phyloP scores from a whole-genome alignment of 441 rosid species.

The Aleurites moluccanus region DNA sequence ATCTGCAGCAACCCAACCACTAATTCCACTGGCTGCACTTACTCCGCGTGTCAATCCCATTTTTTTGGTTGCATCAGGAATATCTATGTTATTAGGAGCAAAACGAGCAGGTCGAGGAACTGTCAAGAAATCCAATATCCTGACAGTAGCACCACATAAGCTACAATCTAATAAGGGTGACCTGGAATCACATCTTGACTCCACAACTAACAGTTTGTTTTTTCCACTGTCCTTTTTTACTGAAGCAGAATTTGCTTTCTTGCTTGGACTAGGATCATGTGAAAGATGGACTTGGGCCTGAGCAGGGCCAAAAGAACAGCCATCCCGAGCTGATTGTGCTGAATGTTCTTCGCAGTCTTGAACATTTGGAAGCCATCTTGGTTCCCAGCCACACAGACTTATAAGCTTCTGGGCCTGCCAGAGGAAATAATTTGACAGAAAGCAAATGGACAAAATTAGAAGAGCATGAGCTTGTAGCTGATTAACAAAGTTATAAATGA shows the following conservation, averaged over 20 bases:
- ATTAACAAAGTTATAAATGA: slow-evolving; percentile 1
- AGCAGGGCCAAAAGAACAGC: slow-evolving; percentile 73
- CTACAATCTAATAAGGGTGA: slow-evolving; percentile 94
- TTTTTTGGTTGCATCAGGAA: slow-evolving; percentile 86
- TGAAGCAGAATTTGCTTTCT: slow-evolving; percentile 70
- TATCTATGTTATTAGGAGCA: slow-evolving; percentile 62
- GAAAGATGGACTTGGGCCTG: slow-evolving; percentile 53
- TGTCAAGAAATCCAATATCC: slow-evolving; percentile 86
- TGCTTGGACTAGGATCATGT: slow-evolving; percentile 74
- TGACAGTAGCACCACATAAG: slow-evolving; percentile 93
- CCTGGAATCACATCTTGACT: slow-evolving; percentile 74
- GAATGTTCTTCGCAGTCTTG: slow-evolving; percentile 99
- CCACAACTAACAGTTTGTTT: slow-evolving; percentile 59
- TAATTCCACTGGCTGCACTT: slow-evolving; percentile 99
- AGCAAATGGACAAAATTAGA: background rate
- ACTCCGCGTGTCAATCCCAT: slow-evolving; percentile 82
- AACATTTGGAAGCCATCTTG: slow-evolving; percentile 94
- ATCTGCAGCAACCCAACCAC: slow-evolving; percentile 92
- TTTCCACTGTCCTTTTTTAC: slow-evolving; percentile 73
- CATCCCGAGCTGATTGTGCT: slow-evolving; percentile 96
- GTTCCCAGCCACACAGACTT: slow-evolving; percentile 99
- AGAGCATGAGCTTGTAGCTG: background rate
- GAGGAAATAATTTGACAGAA: slow-evolving; percentile 13
- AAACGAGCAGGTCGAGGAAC: slow-evolving; percentile 77
- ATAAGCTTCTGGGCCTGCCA: slow-evolving; percentile 90